Evolutionary conservation across 345 rosid genomes (phyloP).

Genomic region (Mangifera indica): DNA sequence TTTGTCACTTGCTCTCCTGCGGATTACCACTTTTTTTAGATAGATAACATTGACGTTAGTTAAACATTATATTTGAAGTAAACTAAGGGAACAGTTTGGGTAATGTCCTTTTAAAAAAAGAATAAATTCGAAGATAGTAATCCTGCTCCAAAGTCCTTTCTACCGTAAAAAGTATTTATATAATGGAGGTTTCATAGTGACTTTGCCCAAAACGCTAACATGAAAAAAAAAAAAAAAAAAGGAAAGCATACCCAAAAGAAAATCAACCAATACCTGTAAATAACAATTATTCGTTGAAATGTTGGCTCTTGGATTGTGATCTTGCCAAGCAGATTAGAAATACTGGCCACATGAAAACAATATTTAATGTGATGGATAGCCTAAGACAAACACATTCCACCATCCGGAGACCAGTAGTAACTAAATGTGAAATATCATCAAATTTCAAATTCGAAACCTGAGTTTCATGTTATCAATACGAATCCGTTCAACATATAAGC

Average conservation of each 20-base stretch:
- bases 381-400: not conserved
- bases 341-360: conserved; percentile 32
- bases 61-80: not conserved
- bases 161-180: too few species aligned
- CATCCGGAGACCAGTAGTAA: not conserved
- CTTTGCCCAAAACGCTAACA: not conserved
- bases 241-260: not conserved
- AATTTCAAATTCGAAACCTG: conserved; percentile 43
- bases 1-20: conserved; percentile 65
- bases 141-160: too few species aligned
- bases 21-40: conserved; percentile 17
- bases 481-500: conserved; percentile 69
- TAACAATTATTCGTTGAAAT: conserved; percentile 70
- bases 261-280: conserved; percentile 54
- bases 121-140: too few species aligned
- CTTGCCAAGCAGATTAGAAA: conserved; percentile 49
- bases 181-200: too few species aligned
- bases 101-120: not conserved
- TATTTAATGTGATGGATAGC: not conserved
- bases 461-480: conserved; percentile 79
- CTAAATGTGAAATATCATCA: not conserved
- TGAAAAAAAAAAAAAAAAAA: not conserved
- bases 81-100: too few species aligned
- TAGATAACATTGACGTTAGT: not conserved
- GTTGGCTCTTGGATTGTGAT: conserved; percentile 79